Percentiles rank a stretch among this genome's conserved stretches.
Evolutionary conservation across 2,329 filamentous ascomycete genomes (phyloP).

Genomic region (Claviceps purpurea): DNA sequence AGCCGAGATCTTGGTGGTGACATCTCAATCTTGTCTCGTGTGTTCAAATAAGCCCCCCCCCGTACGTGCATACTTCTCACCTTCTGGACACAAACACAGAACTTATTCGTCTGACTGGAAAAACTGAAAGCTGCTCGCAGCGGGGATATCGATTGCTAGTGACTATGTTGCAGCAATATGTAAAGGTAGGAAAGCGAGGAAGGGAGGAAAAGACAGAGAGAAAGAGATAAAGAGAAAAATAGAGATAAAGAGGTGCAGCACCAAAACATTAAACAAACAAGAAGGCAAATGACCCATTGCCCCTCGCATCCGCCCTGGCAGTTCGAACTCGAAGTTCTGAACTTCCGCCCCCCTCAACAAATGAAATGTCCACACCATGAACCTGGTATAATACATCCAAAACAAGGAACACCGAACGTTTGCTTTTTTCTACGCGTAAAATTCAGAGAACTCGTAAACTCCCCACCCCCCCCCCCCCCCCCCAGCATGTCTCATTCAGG

Average conservation of each 20-base stretch:
- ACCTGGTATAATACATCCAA: conserved; percentile 5
- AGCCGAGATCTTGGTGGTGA: not conserved
- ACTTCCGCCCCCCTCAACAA: conserved; percentile 6
- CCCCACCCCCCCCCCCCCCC: no score
- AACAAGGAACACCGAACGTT: conserved; percentile 11
- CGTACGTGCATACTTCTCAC: not conserved
- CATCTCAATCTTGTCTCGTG: not conserved
- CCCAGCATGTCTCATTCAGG: conserved; percentile 26
- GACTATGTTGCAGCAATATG: conserved; percentile 12
- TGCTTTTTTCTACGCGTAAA: conserved; percentile 7
- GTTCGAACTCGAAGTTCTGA: not conserved
- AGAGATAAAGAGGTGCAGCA: not conserved
- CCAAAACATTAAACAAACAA: no score
- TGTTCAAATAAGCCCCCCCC: not conserved
- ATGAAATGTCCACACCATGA: conserved; percentile 8
- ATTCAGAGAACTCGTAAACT: conserved; percentile 14
- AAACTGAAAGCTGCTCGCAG: conserved; percentile 4
- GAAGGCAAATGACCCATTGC: not conserved
- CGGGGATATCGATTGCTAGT: conserved; percentile 15
- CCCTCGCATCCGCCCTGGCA: conserved; percentile 1
- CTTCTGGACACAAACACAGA: not conserved
- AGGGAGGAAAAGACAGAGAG: not conserved
- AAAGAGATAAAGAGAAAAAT: not conserved
- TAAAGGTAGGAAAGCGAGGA: not conserved
- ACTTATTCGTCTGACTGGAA: no score